Base-by-base conservation (phyloP, 257 asterid species). In the Forsythia viridissima region DNA sequence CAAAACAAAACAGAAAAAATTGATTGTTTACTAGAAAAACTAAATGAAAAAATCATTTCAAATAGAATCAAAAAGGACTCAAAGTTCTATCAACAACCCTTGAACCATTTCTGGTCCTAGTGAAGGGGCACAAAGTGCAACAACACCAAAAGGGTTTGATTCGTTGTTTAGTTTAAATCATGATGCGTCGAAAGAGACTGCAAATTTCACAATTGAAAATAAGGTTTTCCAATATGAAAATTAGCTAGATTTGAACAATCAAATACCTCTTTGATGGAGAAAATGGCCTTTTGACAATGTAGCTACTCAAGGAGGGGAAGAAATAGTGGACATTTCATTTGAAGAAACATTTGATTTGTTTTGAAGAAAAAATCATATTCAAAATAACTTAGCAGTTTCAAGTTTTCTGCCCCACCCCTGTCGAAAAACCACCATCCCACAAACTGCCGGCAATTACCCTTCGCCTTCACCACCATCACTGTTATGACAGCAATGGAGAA, bases 201-300 rank as follows among this genome's bases (percentile, higher is more conserved):
- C 63, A 9, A 80, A 77, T 59, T 82, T 74, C 42, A 75, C 76
- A 52, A 59, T 76, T 37, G 86, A 84, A 80, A 78, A 77, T 71
- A 76, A 77, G n/a, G 11, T 72, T 40, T 80, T 76, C n/a, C 78
- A 65, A 2, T 78, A 81, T 66, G 88, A 80, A 74, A 80, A 73
- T 57, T 77, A 77, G 81, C 80, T 76, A 51, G 11, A 24, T 16
- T 46, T 59, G 76, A 71, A 77, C 15, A 81, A 68, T 8, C 83
- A 86, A 71, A 81, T 89, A 87, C 96, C 97, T 79, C 80, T 48
- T 80, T 88, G 77, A 80, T 93, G 75, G 98, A 93, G 90, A 92
- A 92, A 91, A 59, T 93, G 98, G 96, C 83, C 91, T n/a, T 84
- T 92, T 74, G 96, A 90, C 72, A 95, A 92, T 3, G 86, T 89